phyloP scores from a whole-genome alignment of 495 filamentous ascomycete genomes.

The Glarea lozoyensis region DNA sequence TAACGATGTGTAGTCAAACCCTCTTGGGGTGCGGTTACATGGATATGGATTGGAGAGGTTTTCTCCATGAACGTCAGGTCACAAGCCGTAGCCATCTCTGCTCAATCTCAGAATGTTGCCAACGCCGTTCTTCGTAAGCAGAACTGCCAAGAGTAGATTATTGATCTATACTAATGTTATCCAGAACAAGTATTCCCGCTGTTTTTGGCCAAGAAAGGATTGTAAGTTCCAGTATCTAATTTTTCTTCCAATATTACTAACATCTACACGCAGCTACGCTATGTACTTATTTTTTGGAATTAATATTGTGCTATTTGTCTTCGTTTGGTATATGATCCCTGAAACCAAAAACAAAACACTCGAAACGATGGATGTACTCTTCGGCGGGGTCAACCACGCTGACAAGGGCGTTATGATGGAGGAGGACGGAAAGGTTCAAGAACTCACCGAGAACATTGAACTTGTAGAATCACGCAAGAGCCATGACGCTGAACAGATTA shows the following conservation, averaged over 20 bases:
- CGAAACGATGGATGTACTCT: slow-evolving; percentile 58
- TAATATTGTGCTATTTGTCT: slow-evolving; percentile 54
- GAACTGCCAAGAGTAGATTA: slow-evolving; percentile 46
- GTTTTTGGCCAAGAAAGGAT: slow-evolving; percentile 48
- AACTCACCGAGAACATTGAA: too few relatives aligned
- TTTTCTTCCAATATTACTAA: neutral
- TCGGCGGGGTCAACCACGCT: slow-evolving; percentile 35
- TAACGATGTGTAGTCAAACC: slow-evolving; percentile 40
- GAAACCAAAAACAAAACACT: slow-evolving; percentile 57
- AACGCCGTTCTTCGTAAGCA: slow-evolving; percentile 56
- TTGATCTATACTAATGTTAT: slow-evolving; percentile 41
- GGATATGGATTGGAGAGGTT: slow-evolving; percentile 58
- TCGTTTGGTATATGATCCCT: slow-evolving; percentile 63
- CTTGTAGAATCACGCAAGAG: too few relatives aligned
- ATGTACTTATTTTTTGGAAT: slow-evolving; percentile 37
- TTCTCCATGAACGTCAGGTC: slow-evolving; percentile 60
- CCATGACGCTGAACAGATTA: too few relatives aligned
- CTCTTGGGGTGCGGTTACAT: slow-evolving; percentile 54
- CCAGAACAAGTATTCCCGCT: slow-evolving; percentile 56
- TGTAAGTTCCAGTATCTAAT: slow-evolving; percentile 14
- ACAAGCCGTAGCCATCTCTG: slow-evolving; percentile 56
- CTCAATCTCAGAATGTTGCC: slow-evolving; percentile 34
- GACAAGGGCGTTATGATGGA: slow-evolving; percentile 4
- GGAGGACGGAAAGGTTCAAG: neutral
- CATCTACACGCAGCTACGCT: slow-evolving; percentile 39